Evolutionary conservation across 192 early-diverging fungal genomes (phyloP), one percentile per base, ranked within the genome.

Genomic region (Anaeromyces robustus): DNA sequence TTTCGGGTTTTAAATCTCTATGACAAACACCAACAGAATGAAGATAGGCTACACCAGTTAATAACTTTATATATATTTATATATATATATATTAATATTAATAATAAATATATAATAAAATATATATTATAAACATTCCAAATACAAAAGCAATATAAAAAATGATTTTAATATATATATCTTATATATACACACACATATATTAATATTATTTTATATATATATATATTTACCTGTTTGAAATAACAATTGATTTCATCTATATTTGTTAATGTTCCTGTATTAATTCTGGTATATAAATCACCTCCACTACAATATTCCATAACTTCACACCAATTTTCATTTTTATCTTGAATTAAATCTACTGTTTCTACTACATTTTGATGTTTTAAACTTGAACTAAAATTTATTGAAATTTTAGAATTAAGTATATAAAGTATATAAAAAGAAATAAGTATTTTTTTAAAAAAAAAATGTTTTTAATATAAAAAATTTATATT

Each of bases 231-330:
- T 34, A 39, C 81, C 77, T 29, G 28, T 22, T 31, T 29, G 29
- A 29, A 37, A 34, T 22, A 77, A 80, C 96, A 98, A 83, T 95
- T 88, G 81, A 94, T 87, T 83, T 97, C 95, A 29, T 87, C 82
- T 26, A 78, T 52, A 34, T 90, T 84, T 14, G 90, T 89, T 93
- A 99, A 92, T 77, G 87, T 87, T 34, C 93, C 90, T 79, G 89
- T 86, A 83, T 90, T 90, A 77, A 97, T 96, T 29, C 90, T 84
- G 30, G 88, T 87, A 88, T 92, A 97, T 77, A 97, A 87, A 84
- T 99, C 97, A 78, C 97, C 97, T 81, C 96, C 96, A 37, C 90
- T 88, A 83, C 95, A 96, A 89, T 95, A 96, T 86, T 98, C 97
- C 96, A 96, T 96, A 26, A 96, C 93, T 30, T 89, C 86, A 85